Percentiles rank a stretch among this genome's conserved stretches.
phyloP scores from a whole-genome alignment of 805 yeast species.

The Yamadazyma insecticola region DNA sequence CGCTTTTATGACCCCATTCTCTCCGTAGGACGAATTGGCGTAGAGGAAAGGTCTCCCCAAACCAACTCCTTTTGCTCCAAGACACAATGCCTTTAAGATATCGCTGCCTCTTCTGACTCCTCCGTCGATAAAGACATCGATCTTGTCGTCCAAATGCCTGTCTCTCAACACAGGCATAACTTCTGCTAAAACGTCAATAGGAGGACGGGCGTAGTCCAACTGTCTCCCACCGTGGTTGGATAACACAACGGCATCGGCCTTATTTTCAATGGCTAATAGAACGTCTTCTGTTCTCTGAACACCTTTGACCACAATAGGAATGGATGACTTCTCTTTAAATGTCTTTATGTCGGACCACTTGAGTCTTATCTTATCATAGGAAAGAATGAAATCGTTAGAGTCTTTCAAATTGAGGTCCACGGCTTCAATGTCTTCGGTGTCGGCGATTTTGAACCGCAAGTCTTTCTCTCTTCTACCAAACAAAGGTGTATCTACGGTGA shows the following conservation, averaged over 20 bases:
- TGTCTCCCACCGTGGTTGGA: conserved; percentile 93
- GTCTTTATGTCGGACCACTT: conserved; percentile 29
- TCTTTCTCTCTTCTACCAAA: conserved; percentile 52
- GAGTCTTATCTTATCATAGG: conserved; percentile 10
- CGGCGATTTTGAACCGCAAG: conserved; percentile 30
- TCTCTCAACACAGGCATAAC: conserved; percentile 50
- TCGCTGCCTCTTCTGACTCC: conserved; percentile 70
- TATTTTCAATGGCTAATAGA: conserved; percentile 62
- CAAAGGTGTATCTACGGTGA: conserved; percentile 53
- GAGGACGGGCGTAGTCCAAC: conserved; percentile 74
- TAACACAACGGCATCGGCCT: conserved; percentile 70
- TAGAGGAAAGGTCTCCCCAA: conserved; percentile 64
- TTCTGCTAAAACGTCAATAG: conserved; percentile 70
- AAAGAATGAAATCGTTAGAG: conserved; percentile 11
- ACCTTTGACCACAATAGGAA: conserved; percentile 62
- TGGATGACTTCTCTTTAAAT: conserved; percentile 26
- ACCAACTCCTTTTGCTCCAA: conserved; percentile 71
- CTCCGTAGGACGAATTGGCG: conserved; percentile 61
- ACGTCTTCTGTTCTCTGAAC: conserved; percentile 80
- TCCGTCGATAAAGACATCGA: conserved; percentile 60
- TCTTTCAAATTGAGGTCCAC: conserved; percentile 10
- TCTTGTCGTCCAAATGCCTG: conserved; percentile 41
- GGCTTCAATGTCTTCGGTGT: conserved; percentile 26
- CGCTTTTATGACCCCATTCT: conserved; percentile 57
- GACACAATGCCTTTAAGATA: conserved; percentile 57